These are phyloP conservation scores for Helotiales sp. DNA, from an alignment of 2,329 filamentous ascomycete species.

Conservation along the genomic window DNA sequence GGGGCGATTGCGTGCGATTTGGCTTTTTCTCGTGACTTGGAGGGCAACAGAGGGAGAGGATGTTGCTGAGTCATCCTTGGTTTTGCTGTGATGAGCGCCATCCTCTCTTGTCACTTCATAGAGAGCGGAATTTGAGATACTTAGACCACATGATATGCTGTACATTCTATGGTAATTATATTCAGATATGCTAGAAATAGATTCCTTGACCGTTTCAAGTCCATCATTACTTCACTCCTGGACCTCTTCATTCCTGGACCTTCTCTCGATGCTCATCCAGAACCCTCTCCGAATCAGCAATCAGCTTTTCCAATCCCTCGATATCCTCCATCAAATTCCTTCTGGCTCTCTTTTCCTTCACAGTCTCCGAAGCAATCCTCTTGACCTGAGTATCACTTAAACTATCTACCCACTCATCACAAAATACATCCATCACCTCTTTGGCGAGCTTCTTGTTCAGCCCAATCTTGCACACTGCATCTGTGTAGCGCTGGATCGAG, in stretches of 20 bases:
- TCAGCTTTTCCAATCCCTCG: neutral
- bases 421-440: neutral
- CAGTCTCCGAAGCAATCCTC: neutral
- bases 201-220: no score
- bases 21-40: slow-evolving; percentile 15
- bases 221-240: no score
- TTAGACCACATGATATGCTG: no score
- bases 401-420: neutral
- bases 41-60: no score
- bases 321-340: neutral
- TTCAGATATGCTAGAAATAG: no score
- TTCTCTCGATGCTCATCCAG: no score
- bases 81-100: no score
- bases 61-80: neutral
- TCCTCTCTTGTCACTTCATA: no score
- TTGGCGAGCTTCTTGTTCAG: neutral
- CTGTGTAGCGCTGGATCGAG: neutral
- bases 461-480: neutral
- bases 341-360: neutral
- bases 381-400: neutral
- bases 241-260: no score
- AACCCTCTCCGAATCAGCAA: neutral
- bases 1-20: slow-evolving; percentile 34
- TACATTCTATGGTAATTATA: no score
- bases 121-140: no score